Percentiles rank a stretch among this genome's conserved stretches.
Evolutionary conservation across 2,329 filamentous ascomycete species (phyloP).

Genomic region (Trichoderma brevicompactum): DNA sequence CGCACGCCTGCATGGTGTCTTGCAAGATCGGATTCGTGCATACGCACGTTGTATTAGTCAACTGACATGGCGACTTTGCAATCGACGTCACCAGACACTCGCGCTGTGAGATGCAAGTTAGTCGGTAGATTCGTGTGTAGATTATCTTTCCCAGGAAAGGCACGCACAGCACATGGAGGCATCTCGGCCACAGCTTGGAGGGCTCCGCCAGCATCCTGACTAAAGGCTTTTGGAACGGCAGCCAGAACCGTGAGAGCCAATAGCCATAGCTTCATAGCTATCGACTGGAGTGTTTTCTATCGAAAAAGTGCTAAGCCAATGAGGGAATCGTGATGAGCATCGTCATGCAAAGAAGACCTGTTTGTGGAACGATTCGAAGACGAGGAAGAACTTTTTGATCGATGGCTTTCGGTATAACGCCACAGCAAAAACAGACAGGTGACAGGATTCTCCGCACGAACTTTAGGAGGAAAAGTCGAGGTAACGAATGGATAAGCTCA

Average conservation of each 20-base stretch:
- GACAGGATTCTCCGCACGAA: too few relatives aligned
- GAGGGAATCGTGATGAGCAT: not conserved
- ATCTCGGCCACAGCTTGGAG: slow-evolving; percentile 31
- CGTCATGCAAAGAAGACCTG: not conserved
- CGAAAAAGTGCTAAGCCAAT: not conserved
- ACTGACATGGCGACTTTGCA: slow-evolving; percentile 36
- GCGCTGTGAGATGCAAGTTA: slow-evolving; percentile 30
- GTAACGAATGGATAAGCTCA: not conserved
- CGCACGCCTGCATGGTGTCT: slow-evolving; percentile 36
- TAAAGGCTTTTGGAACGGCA: slow-evolving; percentile 14
- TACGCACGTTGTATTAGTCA: slow-evolving; percentile 39
- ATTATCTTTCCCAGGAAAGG: not conserved
- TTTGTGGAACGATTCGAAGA: not conserved
- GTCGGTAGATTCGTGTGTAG: not conserved
- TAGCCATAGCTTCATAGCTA: slow-evolving; percentile 19
- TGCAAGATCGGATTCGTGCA: slow-evolving; percentile 40
- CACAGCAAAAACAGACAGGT: too few relatives aligned
- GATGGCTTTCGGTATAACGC: too few relatives aligned
- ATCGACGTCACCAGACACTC: slow-evolving; percentile 37
- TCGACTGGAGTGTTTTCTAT: not conserved
- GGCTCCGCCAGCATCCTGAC: not conserved
- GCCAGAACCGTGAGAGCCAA: slow-evolving; percentile 22
- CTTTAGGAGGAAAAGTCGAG: not conserved
- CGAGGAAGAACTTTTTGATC: not conserved
- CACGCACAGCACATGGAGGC: slow-evolving; percentile 42